Evolutionary conservation across 164 flowering plant species (phyloP).

Genomic region (Buxus sempervirens): DNA sequence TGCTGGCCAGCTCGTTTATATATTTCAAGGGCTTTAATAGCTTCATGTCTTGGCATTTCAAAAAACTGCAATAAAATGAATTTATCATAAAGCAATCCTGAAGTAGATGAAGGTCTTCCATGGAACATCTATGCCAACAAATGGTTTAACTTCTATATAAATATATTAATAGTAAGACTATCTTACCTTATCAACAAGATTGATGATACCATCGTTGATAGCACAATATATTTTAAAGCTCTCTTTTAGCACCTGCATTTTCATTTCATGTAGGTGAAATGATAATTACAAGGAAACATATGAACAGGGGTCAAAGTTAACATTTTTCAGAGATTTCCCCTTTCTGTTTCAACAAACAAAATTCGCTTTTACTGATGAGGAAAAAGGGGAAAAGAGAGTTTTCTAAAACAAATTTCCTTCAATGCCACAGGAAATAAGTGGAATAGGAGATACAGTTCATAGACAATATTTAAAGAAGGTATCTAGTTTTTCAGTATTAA

Average conservation of each 20-base stretch:
- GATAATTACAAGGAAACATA: not conserved
- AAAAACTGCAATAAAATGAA: slow-evolving; percentile 52
- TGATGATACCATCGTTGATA: slow-evolving; percentile 95
- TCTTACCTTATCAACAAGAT: slow-evolving; percentile 94
- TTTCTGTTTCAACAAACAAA: not conserved
- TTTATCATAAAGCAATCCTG: not conserved
- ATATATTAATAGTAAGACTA: not conserved
- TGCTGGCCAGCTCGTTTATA: slow-evolving; percentile 82
- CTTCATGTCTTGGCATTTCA: slow-evolving; percentile 89
- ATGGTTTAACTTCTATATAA: not conserved
- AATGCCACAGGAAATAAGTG: not conserved
- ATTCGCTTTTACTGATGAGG: not conserved
- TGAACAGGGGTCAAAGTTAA: not conserved
- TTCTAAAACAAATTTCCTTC: not conserved
- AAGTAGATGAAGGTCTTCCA: not conserved
- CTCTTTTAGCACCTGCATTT: slow-evolving; percentile 88
- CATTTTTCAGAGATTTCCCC: not conserved
- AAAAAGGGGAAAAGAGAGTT: too few species aligned
- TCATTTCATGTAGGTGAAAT: not conserved
- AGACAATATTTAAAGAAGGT: not conserved
- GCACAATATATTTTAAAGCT: slow-evolving; percentile 97
- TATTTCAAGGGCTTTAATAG: slow-evolving; percentile 66
- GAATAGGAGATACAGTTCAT: not conserved
- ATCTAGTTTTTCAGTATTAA: too few species aligned
- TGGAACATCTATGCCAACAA: not conserved